These are phyloP conservation scores for Fomitiporia mediterranea DNA, from an alignment of 1,284 basidiomycete genomes.

Conservation along the genomic window DNA sequence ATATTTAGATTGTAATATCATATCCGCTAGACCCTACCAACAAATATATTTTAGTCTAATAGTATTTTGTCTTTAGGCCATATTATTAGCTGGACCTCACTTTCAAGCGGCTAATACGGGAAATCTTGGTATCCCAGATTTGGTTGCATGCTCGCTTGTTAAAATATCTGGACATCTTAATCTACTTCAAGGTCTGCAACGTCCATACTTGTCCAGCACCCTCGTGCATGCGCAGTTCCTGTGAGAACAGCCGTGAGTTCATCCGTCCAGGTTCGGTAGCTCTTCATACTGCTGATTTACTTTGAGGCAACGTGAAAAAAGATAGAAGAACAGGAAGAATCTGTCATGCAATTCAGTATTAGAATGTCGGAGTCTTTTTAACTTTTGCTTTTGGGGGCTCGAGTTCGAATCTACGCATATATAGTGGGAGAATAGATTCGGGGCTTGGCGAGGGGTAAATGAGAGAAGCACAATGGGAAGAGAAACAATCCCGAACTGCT, in stretches of 20 bases:
- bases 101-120: background rate
- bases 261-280: background rate
- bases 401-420: background rate
- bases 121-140: background rate
- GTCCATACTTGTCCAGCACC: background rate
- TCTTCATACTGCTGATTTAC: background rate
- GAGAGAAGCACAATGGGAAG: background rate
- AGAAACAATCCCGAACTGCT: background rate
- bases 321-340: slow-evolving; percentile 1
- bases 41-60: too few relatives aligned
- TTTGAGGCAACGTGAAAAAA: background rate
- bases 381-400: slow-evolving; percentile 6
- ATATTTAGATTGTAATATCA: too few relatives aligned
- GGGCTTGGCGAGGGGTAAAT: slow-evolving; percentile 4
- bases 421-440: background rate
- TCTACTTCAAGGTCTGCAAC: slow-evolving; percentile 1
- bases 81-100: background rate
- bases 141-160: slow-evolving; percentile 12
- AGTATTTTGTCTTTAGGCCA: too few relatives aligned
- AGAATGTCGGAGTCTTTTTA: slow-evolving; percentile 6
- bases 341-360: background rate
- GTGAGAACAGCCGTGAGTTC: background rate
- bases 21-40: too few relatives aligned
- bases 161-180: slow-evolving; percentile 1
- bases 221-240: background rate